A percentile compares a stretch with the other conserved stretches of the same genome.
Evolutionary conservation across 345 rosid genomes (phyloP).

Genomic region (Limnanthes douglasii): DNA sequence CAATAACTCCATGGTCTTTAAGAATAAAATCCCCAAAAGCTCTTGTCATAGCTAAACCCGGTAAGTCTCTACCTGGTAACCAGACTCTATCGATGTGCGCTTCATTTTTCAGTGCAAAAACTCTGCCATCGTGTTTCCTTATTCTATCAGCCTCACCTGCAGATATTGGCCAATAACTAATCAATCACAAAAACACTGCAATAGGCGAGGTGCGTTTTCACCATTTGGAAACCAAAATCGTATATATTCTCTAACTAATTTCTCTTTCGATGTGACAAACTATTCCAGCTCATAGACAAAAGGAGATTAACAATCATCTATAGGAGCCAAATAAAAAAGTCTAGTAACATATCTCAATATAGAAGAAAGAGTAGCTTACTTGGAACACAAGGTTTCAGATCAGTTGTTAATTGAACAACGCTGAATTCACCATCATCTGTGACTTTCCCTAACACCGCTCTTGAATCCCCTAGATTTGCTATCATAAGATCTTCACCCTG

Average conservation of each 20-base stretch:
- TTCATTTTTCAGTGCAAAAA: constrained; percentile 49
- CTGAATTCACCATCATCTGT: constrained; percentile 22
- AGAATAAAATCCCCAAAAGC: constrained; percentile 76
- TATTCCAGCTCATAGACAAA: too few relatives aligned
- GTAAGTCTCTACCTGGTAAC: constrained; percentile 62
- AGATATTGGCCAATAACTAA: too few relatives aligned
- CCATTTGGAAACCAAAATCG: neutral
- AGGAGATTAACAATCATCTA: too few relatives aligned
- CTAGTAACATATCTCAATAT: neutral
- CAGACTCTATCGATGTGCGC: constrained; percentile 77
- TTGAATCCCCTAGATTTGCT: constrained; percentile 87
- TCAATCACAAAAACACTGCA: constrained; percentile 1
- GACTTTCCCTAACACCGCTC: constrained; percentile 54
- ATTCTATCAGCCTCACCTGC: constrained; percentile 79
- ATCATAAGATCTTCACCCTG: constrained; percentile 61
- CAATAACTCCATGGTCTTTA: constrained; percentile 56
- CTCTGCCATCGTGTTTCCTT: constrained; percentile 57
- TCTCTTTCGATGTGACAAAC: too few relatives aligned
- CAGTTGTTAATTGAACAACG: constrained; percentile 56
- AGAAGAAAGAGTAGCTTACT: constrained; percentile 22
- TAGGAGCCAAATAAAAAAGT: too few relatives aligned
- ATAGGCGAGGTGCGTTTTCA: neutral
- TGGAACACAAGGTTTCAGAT: constrained; percentile 63
- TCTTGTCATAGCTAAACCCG: constrained; percentile 95
- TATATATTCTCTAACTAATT: neutral